These are phyloP conservation scores for Porphyridium purpureum DNA, from an alignment of 23 red algal species.

Conservation along the genomic window DNA sequence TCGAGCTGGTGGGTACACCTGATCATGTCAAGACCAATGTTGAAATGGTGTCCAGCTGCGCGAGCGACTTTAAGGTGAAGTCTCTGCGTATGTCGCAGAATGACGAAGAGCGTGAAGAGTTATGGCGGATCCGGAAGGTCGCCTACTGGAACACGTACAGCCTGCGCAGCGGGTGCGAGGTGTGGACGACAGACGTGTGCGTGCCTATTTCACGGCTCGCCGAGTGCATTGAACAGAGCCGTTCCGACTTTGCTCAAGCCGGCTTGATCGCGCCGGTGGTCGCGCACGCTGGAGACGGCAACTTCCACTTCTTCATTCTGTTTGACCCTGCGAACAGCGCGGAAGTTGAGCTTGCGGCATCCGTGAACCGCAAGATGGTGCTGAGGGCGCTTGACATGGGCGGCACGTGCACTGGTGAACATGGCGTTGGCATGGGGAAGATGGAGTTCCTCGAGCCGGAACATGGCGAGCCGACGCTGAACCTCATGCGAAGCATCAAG, in stretches of 20 bases:
- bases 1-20: slow-evolving; percentile 48
- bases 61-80: slow-evolving; percentile 25
- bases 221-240: slow-evolving; percentile 73
- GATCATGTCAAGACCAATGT: slow-evolving; percentile 53
- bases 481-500: slow-evolving; percentile 81
- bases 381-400: slow-evolving; percentile 61
- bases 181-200: slow-evolving; percentile 83
- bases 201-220: slow-evolving; percentile 84
- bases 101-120: slow-evolving; percentile 50
- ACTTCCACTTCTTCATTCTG: slow-evolving; percentile 81
- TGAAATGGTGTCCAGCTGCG: slow-evolving; percentile 36
- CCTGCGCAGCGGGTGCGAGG: slow-evolving; percentile 36
- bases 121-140: slow-evolving; percentile 81
- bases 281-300: slow-evolving; percentile 88
- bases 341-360: slow-evolving; percentile 55
- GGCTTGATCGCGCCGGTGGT: slow-evolving; percentile 69
- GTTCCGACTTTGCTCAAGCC: slow-evolving; percentile 38
- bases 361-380: slow-evolving; percentile 57
- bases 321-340: slow-evolving; percentile 44
- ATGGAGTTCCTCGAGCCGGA: slow-evolving; percentile 74
- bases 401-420: slow-evolving; percentile 92
- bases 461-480: slow-evolving; percentile 38
- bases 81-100: slow-evolving; percentile 33
- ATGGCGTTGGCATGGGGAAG: slow-evolving; percentile 85
- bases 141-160: slow-evolving; percentile 75